Evolutionary conservation across 495 filamentous ascomycete species (phyloP), one percentile per base, ranked within the genome.

Genomic region (Bryoglossum gracile): DNA sequence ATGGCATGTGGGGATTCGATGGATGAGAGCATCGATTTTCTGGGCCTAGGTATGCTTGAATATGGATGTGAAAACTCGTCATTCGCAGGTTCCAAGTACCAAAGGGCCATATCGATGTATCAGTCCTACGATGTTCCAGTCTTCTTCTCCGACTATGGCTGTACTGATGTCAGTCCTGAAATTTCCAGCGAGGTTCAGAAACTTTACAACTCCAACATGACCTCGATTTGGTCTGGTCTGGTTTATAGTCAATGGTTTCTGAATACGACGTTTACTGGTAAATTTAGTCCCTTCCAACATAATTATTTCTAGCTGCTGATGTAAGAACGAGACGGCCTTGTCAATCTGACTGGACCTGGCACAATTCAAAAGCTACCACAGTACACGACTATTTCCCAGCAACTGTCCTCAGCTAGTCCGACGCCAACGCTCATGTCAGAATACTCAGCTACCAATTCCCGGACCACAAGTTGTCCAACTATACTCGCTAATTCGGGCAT

Each of bases 201-300:
- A 30, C 71, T 95, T 5, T 97, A 84, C 65, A 83, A 84, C 2
- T 55, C 71, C 4, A 55, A 88, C 22, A 95, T 97, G 90, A 79
- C 78, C 8, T 57, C 55, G 14, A 86, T 94, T 38, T 89, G 86
- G 77, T 92, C 85, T 34, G 90, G 90, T 55, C 91, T 91, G 60
- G 90, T 96, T 54, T 84, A 92, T n/a, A 95, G 95, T 72, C 90
- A 91, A 87, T 96, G 90, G 70, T 88, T 88, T 72, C 69, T 95
- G 63, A 87, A 92, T 60, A 71, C 69, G 19, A 96, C 95, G 9
- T 23, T n/a, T 23, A 74, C 59, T 5, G 10, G 22, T 41, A 18
- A 13, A 33, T 22, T 41, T 18, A 18, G 36, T 19, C 1, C n/a
- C 9, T 32, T 3, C n/a, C 26, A 30, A 30, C 26, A 30, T 49